phyloP scores from a whole-genome alignment of 192 early-diverging fungal genomes.

The Podila horticola region DNA sequence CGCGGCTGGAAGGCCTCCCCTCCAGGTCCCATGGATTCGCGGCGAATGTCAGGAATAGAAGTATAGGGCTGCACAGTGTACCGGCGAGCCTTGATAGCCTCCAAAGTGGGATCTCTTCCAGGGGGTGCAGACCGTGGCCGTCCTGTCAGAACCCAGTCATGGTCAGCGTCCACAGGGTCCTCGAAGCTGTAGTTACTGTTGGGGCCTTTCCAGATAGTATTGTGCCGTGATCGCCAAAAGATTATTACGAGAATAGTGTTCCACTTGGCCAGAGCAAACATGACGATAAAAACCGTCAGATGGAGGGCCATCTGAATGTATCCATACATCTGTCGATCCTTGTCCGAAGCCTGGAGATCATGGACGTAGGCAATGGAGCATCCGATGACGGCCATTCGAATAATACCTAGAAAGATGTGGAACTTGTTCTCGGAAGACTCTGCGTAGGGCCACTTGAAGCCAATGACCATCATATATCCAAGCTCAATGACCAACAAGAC shows the following conservation, averaged over 20 bases:
- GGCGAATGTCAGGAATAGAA: slow-evolving; percentile 10
- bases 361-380: slow-evolving; percentile 53
- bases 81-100: slow-evolving; percentile 13
- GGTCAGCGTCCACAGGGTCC: not conserved
- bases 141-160: slow-evolving; percentile 20
- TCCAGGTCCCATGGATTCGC: slow-evolving; percentile 2
- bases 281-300: slow-evolving; percentile 48
- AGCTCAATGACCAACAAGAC: slow-evolving; percentile 52
- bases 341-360: slow-evolving; percentile 7
- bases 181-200: slow-evolving; percentile 27
- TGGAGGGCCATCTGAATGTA: slow-evolving; percentile 58
- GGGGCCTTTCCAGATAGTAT: slow-evolving; percentile 17
- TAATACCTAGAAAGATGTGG: slow-evolving; percentile 39
- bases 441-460: slow-evolving; percentile 54
- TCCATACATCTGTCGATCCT: slow-evolving; percentile 50
- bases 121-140: slow-evolving; percentile 12
- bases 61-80: slow-evolving; percentile 48
- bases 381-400: slow-evolving; percentile 44
- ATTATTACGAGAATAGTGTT: slow-evolving; percentile 43
- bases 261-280: slow-evolving; percentile 47
- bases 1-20: slow-evolving; percentile 1
- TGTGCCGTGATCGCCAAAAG: slow-evolving; percentile 40
- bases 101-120: not conserved
- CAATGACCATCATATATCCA: slow-evolving; percentile 48
- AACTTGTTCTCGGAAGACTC: slow-evolving; percentile 52